Evolutionary conservation across 129 eudicot genomes (phyloP).

Genomic region (Calendula officinalis): DNA sequence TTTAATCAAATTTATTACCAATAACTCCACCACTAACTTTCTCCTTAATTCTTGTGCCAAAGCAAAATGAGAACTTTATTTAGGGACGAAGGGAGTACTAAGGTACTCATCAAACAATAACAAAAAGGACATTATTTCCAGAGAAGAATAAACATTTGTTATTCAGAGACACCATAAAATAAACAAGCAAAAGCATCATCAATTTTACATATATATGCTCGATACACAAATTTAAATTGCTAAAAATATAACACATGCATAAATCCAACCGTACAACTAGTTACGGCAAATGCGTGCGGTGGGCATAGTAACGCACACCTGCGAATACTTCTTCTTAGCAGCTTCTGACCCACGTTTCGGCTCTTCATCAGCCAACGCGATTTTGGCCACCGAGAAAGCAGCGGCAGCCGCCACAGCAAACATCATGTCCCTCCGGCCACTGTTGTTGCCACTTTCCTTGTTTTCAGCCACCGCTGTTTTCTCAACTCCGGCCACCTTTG

Average conservation of each 20-base stretch:
- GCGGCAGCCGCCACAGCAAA: slow-evolving; percentile 68
- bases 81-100: too few species aligned
- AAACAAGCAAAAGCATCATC: slow-evolving; percentile 26
- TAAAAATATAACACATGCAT: slow-evolving; percentile 6
- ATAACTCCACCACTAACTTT: too few species aligned
- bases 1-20: too few species aligned
- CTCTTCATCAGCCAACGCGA: slow-evolving; percentile 73
- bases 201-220: slow-evolving; percentile 22
- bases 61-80: too few species aligned
- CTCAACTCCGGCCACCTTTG: slow-evolving; percentile 32
- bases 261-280: neutral
- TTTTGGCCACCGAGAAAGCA: slow-evolving; percentile 48
- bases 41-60: too few species aligned
- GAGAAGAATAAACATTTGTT: slow-evolving; percentile 23
- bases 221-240: slow-evolving; percentile 28
- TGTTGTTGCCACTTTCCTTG: slow-evolving; percentile 29
- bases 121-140: neutral
- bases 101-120: neutral
- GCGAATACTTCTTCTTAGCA: slow-evolving; percentile 87
- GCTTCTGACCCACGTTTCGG: slow-evolving; percentile 67
- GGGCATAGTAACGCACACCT: slow-evolving; percentile 71
- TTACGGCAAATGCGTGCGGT: slow-evolving; percentile 71
- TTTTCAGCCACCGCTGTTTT: slow-evolving; percentile 24
- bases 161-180: slow-evolving; percentile 18
- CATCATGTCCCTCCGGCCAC: slow-evolving; percentile 70